These are phyloP conservation scores for Coelastrella sp. DNA, from an alignment of 139 green algal species.

Conservation along the genomic window DNA sequence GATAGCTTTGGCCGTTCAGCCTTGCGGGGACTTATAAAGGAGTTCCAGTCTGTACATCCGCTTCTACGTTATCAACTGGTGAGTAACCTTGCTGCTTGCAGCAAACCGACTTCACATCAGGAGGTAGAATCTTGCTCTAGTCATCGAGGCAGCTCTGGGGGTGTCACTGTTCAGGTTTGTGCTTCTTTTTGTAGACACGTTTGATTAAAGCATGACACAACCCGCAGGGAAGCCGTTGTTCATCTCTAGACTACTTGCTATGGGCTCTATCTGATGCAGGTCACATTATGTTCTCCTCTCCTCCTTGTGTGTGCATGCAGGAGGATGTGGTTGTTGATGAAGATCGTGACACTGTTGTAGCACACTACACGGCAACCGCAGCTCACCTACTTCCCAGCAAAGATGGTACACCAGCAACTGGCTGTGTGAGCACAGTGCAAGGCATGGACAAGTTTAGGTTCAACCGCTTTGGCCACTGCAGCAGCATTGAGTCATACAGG, in stretches of 20 bases:
- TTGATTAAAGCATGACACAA: neutral
- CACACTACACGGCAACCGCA: constrained; percentile 14
- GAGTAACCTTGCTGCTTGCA: neutral
- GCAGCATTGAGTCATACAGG: constrained; percentile 20
- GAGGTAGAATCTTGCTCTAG: neutral
- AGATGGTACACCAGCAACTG: constrained; percentile 21
- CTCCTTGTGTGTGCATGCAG: neutral
- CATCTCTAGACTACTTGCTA: neutral
- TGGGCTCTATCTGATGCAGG: neutral
- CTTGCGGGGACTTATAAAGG: neutral
- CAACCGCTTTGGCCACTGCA: constrained; percentile 2
- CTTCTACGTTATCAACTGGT: constrained; percentile 11
- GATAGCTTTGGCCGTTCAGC: constrained; percentile 2
- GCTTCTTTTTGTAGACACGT: too few species aligned
- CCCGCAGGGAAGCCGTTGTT: too few species aligned
- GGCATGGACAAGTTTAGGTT: constrained; percentile 35
- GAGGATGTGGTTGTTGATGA: constrained; percentile 32
- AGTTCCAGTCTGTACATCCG: constrained; percentile 30
- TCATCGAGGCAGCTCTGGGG: neutral
- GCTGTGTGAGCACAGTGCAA: constrained; percentile 25
- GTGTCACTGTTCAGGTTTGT: neutral
- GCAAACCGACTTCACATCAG: neutral
- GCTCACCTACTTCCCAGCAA: constrained; percentile 26
- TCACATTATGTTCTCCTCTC: neutral
- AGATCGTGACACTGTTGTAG: constrained; percentile 6